Evolutionary conservation across 2,329 filamentous ascomycete genomes (phyloP).

Genomic region (Fusarium scirpi): DNA sequence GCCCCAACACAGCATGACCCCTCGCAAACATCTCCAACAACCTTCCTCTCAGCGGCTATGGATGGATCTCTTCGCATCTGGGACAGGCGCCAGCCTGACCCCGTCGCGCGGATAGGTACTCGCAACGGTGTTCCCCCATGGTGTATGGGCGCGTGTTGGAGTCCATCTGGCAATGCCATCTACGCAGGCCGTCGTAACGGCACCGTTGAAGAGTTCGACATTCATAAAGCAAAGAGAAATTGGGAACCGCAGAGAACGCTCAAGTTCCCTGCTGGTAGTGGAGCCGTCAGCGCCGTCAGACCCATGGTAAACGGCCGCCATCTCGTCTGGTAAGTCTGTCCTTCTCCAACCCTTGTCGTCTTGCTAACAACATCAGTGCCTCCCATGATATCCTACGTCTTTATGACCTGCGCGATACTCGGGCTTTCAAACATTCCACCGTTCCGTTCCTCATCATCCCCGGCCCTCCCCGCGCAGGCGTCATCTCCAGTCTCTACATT

Average conservation of each 20-base stretch:
- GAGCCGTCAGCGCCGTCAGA: slow-evolving; percentile 86
- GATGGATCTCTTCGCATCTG: slow-evolving; percentile 93
- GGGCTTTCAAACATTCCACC: slow-evolving; percentile 76
- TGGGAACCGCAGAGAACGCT: slow-evolving; percentile 82
- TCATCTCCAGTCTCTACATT: slow-evolving; percentile 86
- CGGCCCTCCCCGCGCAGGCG: slow-evolving; percentile 83
- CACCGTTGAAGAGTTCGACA: slow-evolving; percentile 92
- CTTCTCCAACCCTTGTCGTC: not conserved
- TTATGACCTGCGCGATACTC: slow-evolving; percentile 83
- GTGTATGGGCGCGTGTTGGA: slow-evolving; percentile 99
- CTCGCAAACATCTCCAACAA: slow-evolving; percentile 75
- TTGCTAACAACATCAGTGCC: slow-evolving; percentile 67
- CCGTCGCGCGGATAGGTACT: slow-evolving; percentile 83
- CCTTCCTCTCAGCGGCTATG: slow-evolving; percentile 88
- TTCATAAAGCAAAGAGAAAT: slow-evolving; percentile 78
- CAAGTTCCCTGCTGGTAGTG: slow-evolving; percentile 89
- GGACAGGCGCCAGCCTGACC: slow-evolving; percentile 82
- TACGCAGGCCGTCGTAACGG: slow-evolving; percentile 92
- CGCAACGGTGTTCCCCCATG: slow-evolving; percentile 85
- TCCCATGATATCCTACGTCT: slow-evolving; percentile 93
- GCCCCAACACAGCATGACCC: slow-evolving; percentile 61
- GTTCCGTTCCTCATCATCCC: slow-evolving; percentile 98
- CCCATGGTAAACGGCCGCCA: slow-evolving; percentile 95
- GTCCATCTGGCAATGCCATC: slow-evolving; percentile 92
- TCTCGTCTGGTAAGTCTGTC: slow-evolving; percentile 74